Evolutionary conservation across 371 early-diverging fungal genomes (phyloP).

Genomic region (Mortierella sp.): DNA sequence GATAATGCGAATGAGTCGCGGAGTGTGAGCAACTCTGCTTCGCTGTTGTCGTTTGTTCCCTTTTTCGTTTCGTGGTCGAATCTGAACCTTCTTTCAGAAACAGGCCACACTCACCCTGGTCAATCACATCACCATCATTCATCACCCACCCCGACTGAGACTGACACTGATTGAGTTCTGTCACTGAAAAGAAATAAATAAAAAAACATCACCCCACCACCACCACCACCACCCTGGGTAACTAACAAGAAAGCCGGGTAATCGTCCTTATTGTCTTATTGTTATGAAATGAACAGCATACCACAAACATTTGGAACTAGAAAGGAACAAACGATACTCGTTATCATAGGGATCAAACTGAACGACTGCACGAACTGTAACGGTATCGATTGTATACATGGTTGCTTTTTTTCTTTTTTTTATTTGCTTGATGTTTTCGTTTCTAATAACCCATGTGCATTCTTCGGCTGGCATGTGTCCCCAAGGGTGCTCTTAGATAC

Average conservation of each 20-base stretch:
- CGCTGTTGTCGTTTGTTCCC: not conserved
- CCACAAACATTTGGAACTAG: too few species aligned
- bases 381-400: not conserved
- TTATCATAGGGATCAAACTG: not conserved
- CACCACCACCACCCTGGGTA: not conserved
- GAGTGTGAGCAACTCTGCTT: not conserved
- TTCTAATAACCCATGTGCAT: not conserved
- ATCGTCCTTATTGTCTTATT: too few species aligned
- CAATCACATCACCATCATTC: not conserved
- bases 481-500: conserved; percentile 18
- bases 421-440: too few species aligned
- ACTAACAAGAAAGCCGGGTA: too few species aligned
- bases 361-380: too few species aligned
- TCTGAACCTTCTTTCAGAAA: not conserved
- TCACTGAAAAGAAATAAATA: not conserved
- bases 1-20: not conserved
- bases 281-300: not conserved
- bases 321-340: too few species aligned
- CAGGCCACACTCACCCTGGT: not conserved
- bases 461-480: not conserved
- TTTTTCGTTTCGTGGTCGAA: too few species aligned
- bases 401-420: not conserved
- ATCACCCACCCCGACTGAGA: not conserved
- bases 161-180: not conserved
- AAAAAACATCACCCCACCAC: conserved; percentile 6